These are phyloP conservation scores for Prunus armeniaca DNA, from an alignment of 306 rosid species.

Conservation along the genomic window DNA sequence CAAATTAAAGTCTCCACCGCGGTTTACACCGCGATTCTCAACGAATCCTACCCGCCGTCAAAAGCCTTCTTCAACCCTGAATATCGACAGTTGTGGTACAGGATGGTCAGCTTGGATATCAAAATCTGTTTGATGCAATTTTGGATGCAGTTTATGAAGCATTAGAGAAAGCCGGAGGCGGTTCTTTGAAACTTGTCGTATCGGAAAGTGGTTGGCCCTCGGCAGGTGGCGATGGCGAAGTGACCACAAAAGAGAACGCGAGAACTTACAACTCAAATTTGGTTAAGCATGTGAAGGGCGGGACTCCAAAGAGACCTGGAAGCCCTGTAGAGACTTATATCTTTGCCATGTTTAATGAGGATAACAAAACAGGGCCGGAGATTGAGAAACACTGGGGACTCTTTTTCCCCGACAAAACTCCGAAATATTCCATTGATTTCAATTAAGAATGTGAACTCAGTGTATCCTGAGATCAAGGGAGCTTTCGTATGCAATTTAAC, in stretches of 20 bases:
- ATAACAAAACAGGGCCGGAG: conserved; percentile 12
- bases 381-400: conserved; percentile 40
- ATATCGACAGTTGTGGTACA: neutral
- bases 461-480: no score
- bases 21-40: neutral
- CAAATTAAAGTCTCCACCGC: conserved; percentile 19
- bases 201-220: conserved; percentile 51
- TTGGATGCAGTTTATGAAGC: conserved; percentile 44
- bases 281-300: conserved; percentile 33
- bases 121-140: conserved; percentile 33
- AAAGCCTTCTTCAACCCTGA: conserved; percentile 4
- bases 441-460: no score
- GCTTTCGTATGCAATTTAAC: no score
- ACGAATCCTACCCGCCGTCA: conserved; percentile 15
- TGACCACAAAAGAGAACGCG: conserved; percentile 36
- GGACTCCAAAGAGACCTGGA: conserved; percentile 42
- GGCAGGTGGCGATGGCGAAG: conserved; percentile 26
- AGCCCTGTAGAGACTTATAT: conserved; percentile 37
- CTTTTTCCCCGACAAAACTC: conserved; percentile 35
- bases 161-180: conserved; percentile 37
- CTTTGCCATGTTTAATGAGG: conserved; percentile 45
- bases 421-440: conserved; percentile 15
- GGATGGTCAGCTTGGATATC: neutral
- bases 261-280: conserved; percentile 37
- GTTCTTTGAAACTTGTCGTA: conserved; percentile 34